Conservation (phyloP, 805 yeast species). For the Candida tammaniensis region DNA sequence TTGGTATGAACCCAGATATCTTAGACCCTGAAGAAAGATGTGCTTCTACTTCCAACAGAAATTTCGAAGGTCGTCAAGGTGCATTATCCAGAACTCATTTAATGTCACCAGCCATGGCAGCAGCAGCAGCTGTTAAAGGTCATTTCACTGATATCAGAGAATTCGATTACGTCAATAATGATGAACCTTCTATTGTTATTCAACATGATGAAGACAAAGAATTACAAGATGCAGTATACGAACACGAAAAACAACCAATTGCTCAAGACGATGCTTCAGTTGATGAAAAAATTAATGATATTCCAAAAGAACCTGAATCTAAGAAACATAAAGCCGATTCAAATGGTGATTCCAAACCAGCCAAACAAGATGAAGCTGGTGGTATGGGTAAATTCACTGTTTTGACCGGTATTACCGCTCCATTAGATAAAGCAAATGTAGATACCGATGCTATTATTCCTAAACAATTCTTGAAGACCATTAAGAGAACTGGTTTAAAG, state of each 20-base stretch:
- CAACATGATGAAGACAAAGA: slow-evolving; percentile 50
- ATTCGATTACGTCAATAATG: slow-evolving; percentile 56
- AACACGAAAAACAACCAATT: slow-evolving; percentile 63
- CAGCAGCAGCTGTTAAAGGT: slow-evolving; percentile 94
- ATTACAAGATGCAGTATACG: slow-evolving; percentile 67
- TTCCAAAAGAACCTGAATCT: slow-evolving; percentile 48
- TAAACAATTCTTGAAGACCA: slow-evolving; percentile 95
- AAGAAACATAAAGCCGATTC: slow-evolving; percentile 15
- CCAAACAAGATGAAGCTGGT: slow-evolving; percentile 24
- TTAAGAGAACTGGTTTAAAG: slow-evolving; percentile 91
- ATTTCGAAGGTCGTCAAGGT: slow-evolving; percentile 99
- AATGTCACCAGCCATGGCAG: slow-evolving; percentile 99
- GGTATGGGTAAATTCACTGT: slow-evolving; percentile 76
- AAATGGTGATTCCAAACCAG: slow-evolving; percentile 8
- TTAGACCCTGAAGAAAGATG: slow-evolving; percentile 94
- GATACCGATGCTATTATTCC: slow-evolving; percentile 99
- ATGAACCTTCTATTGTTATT: slow-evolving; percentile 58
- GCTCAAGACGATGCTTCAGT: slow-evolving; percentile 42
- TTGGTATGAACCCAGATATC: slow-evolving; percentile 99
- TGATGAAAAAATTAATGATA: slow-evolving; percentile 60
- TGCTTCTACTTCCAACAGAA: slow-evolving; percentile 98
- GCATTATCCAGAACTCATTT: slow-evolving; percentile 92
- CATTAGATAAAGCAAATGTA: slow-evolving; percentile 89
- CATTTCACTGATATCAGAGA: slow-evolving; percentile 89
- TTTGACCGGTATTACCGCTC: slow-evolving; percentile 87